Base-by-base conservation (phyloP, 208 protist genomes). In the Phytomonas sp. region DNA sequence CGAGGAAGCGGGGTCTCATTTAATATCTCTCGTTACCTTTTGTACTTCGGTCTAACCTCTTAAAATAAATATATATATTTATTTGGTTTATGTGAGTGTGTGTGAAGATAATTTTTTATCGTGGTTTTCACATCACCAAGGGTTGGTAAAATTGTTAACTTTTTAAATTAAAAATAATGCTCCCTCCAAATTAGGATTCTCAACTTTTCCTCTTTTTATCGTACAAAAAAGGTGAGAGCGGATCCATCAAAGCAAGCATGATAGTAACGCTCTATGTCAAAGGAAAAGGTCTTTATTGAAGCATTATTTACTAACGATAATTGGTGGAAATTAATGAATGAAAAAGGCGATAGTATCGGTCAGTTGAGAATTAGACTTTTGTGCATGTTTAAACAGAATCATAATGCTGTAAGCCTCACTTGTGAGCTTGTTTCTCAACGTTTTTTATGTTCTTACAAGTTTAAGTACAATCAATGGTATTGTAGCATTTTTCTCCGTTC, bases 281-380 rank as follows among this genome's bases (percentile, higher is more conserved):
- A 56, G 67, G 2, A 36, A 65, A 32, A 65, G 61, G n/a, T 9
- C 61, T 40, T 43, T 65, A 40, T 43, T 31, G 61, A 65, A 40
- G 20, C 61, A 40, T 26, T 40, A 65, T 65, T 56, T 56, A 56
- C 46, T 56, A 56, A 56, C 46, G 46, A 56, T 56, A 56, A 56
- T 56, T 1, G 46, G 20, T 20, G 26, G 20, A 56, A 56, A 9
- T 56, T 56, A 56, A 56, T 60, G 43, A 60, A 68, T 51, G 59
- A 70, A 26, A 62, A 43, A 37, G 6, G 62, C 0, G 3, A 70
- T 31, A 70, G 28, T 36, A 62, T 5, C 31, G 62, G 43, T 15
- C n/a, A 17, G 32, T 37, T 64, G 30, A 37, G 5, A 26, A 26
- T 56, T 23, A 26, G 46, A 56, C 46, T 56, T 56, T 23, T 26